Conservation (phyloP, 1,284 basidiomycete genomes). For the Cutaneotrichosporon mucoides region DNA sequence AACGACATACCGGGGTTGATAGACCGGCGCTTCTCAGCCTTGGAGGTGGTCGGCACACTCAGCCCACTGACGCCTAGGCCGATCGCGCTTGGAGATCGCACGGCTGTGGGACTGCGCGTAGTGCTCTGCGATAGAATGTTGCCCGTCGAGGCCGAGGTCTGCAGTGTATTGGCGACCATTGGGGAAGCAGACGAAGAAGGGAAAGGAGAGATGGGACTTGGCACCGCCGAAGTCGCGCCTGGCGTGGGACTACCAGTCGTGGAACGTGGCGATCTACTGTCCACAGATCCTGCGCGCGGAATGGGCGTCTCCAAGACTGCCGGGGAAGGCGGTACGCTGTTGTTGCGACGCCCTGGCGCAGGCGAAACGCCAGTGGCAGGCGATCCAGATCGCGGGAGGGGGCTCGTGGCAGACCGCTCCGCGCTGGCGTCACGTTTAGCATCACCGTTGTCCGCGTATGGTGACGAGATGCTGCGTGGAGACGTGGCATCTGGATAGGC, state of each 20-base stretch:
- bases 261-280: constrained; percentile 2
- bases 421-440: constrained; percentile 1
- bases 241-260: background rate
- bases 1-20: constrained; percentile 50
- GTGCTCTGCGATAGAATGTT: background rate
- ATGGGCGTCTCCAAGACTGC: background rate
- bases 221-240: background rate
- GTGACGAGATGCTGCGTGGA: background rate
- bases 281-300: background rate
- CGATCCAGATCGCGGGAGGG: background rate
- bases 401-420: constrained; percentile 1
- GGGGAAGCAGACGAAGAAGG: background rate
- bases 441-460: background rate
- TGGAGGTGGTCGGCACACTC: constrained; percentile 33
- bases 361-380: background rate
- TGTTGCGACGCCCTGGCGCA: background rate
- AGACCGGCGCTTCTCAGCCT: constrained; percentile 44
- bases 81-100: background rate
- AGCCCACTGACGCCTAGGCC: constrained; percentile 23
- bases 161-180: background rate
- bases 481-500: background rate
- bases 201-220: no score
- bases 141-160: background rate
- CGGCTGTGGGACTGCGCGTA: background rate
- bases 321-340: constrained; percentile 6